Evolutionary conservation across 495 filamentous ascomycete genomes (phyloP).

Genomic region (Penicillium canescens): DNA sequence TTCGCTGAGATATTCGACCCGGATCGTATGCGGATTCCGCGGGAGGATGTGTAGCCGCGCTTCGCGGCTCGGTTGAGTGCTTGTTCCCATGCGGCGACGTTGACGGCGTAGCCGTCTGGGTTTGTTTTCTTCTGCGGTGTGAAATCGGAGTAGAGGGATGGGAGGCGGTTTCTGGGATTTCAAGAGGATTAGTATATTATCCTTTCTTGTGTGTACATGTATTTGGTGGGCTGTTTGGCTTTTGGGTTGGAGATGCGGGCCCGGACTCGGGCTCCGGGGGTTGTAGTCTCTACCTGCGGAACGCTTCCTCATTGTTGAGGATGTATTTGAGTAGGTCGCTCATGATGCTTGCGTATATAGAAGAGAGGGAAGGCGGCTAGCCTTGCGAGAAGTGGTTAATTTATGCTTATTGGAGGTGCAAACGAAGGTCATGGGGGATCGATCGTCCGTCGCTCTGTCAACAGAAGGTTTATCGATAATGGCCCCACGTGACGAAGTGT

Average conservation of each 20-base stretch:
- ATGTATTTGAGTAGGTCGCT: constrained; percentile 63
- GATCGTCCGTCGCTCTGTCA: neutral
- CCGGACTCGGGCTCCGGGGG: too few relatives aligned
- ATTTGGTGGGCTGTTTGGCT: neutral
- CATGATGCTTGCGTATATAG: constrained; percentile 38
- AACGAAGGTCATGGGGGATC: neutral
- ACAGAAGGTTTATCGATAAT: constrained; percentile 35
- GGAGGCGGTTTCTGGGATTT: constrained; percentile 69
- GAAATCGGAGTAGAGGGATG: constrained; percentile 95
- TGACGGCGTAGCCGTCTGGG: constrained; percentile 86
- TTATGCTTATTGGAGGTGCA: neutral
- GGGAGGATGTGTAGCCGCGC: constrained; percentile 62
- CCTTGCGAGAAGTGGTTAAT: neutral
- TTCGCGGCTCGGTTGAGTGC: constrained; percentile 67
- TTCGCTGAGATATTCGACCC: constrained; percentile 13
- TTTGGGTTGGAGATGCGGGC: neutral
- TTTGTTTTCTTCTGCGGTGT: constrained; percentile 74
- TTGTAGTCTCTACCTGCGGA: constrained; percentile 53
- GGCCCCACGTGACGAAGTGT: constrained; percentile 16
- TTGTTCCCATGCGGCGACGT: constrained; percentile 79
- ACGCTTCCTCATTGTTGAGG: constrained; percentile 61
- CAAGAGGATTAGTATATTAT: neutral
- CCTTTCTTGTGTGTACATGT: neutral
- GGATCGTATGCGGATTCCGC: constrained; percentile 26
- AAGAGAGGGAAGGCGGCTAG: neutral